phyloP scores from a whole-genome alignment of 345 rosid species.

The Salix suchowensis region DNA sequence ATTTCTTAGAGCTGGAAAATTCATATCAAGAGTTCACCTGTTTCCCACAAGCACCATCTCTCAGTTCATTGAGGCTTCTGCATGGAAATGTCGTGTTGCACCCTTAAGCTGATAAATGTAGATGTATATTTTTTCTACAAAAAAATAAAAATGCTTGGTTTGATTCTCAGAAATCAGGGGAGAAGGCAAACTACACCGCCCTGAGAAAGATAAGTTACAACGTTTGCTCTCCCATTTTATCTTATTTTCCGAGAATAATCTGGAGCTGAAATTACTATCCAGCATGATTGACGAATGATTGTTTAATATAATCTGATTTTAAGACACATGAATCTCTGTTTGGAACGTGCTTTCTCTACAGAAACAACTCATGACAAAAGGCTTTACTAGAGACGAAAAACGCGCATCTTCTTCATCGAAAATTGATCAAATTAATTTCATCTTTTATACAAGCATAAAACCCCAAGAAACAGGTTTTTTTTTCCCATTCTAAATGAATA shows the following conservation, averaged over 20 bases:
- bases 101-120: neutral
- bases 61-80: neutral
- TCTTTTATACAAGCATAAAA: constrained; percentile 24
- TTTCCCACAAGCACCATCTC: neutral
- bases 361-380: neutral
- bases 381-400: neutral
- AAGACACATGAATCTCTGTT: neutral
- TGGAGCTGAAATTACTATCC: neutral
- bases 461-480: constrained; percentile 4
- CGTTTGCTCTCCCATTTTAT: no score
- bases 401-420: neutral
- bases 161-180: neutral
- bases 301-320: neutral
- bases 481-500: constrained; percentile 16
- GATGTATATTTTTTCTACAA: neutral
- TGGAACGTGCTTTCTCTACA: neutral
- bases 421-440: constrained; percentile 12
- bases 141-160: neutral
- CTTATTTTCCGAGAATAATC: neutral
- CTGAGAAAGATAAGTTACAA: neutral
- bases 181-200: neutral
- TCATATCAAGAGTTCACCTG: neutral
- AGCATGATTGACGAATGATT: neutral
- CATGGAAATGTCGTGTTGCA: neutral
- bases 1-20: neutral